A percentile compares a stretch with the other conserved stretches of the same genome.
phyloP scores from a whole-genome alignment of 108 stramenopile species.

The Skeletonema grethae region DNA sequence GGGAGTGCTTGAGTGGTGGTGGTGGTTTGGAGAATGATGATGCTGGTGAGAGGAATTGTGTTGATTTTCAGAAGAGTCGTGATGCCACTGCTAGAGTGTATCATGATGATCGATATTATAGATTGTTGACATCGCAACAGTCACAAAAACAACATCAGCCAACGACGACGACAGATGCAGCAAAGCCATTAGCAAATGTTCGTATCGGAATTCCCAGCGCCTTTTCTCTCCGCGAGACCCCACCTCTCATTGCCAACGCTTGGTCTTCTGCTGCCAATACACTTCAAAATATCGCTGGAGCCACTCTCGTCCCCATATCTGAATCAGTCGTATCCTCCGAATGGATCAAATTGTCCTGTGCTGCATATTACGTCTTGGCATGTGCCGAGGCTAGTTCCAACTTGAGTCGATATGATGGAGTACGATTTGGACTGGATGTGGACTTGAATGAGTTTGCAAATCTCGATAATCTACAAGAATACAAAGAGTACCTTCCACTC shows the following conservation, averaged over 20 bases:
- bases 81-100: conserved; percentile 65
- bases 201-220: conserved; percentile 84
- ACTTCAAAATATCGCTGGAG: conserved; percentile 58
- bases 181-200: conserved; percentile 53
- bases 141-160: background rate
- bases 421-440: conserved; percentile 81
- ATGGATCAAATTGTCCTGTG: conserved; percentile 70
- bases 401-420: conserved; percentile 95
- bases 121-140: background rate
- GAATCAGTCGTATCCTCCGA: conserved; percentile 61
- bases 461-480: conserved; percentile 2
- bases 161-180: background rate
- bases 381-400: conserved; percentile 97
- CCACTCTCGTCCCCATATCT: conserved; percentile 53
- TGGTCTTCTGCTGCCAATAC: conserved; percentile 61
- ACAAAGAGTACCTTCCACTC: conserved; percentile 11
- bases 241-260: conserved; percentile 50
- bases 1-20: conserved; percentile 46
- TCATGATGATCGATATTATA: conserved; percentile 15
- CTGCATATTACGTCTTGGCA: conserved; percentile 95
- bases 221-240: conserved; percentile 77
- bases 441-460: conserved; percentile 15
- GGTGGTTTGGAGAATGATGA: background rate
- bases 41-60: background rate
- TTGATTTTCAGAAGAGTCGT: conserved; percentile 13